Conservation (phyloP, 2,329 filamentous ascomycete genomes). For the Talaromyces islandicus region DNA sequence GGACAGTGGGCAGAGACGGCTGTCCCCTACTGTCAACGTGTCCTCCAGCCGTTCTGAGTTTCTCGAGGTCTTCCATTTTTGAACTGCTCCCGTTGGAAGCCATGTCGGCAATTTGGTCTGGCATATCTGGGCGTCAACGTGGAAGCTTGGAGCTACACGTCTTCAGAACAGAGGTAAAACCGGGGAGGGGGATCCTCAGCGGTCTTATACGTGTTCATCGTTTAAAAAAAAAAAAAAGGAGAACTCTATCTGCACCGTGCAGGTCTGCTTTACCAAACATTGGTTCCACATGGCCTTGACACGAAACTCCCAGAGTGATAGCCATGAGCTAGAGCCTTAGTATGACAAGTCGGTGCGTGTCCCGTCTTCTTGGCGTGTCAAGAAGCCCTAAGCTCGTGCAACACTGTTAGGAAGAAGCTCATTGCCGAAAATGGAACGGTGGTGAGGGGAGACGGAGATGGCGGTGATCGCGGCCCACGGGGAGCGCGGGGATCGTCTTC, state of each 20-base stretch:
- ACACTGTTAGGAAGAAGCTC: neutral
- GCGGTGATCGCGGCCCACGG: neutral
- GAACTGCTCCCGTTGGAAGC: neutral
- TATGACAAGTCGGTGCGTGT: neutral
- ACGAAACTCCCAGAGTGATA: neutral
- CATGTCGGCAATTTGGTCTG: neutral
- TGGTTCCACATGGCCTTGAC: neutral
- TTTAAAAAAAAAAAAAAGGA: neutral
- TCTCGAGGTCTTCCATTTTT: neutral
- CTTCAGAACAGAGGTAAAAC: neutral
- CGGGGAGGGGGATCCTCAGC: neutral
- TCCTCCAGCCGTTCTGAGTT: neutral
- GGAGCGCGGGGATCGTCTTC: neutral
- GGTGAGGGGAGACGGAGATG: neutral
- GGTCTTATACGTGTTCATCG: neutral
- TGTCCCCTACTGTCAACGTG: slow-evolving; percentile 10
- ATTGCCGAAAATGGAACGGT: neutral
- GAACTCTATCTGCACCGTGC: neutral
- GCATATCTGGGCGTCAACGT: neutral
- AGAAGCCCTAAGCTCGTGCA: neutral
- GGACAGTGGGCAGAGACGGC: slow-evolving; percentile 20
- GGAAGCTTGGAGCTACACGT: neutral
- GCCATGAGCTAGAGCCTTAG: neutral
- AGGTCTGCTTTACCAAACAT: neutral
- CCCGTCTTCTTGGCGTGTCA: neutral